Conservation (phyloP, 495 filamentous ascomycete genomes). For the Penicillium macrosclerotiorum region DNA sequence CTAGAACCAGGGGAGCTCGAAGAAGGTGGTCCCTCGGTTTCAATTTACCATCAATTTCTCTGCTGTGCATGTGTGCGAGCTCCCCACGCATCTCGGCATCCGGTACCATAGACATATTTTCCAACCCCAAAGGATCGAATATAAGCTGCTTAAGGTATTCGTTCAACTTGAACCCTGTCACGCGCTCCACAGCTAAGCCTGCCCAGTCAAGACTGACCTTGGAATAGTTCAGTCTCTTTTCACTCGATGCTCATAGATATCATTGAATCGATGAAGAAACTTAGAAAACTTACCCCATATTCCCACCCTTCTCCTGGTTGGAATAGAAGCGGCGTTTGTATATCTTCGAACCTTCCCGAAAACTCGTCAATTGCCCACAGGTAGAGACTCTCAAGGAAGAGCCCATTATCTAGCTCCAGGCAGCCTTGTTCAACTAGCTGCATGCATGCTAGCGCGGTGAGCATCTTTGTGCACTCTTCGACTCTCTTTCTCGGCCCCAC, state of each 20-base stretch:
- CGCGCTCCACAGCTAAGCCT: conserved; percentile 54
- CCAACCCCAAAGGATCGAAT: conserved; percentile 54
- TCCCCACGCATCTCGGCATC: conserved; percentile 45
- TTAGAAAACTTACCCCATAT: conserved; percentile 59
- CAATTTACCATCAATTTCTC: conserved; percentile 39
- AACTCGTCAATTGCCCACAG: conserved; percentile 56
- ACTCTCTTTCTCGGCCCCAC: too few species aligned
- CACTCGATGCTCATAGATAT: too few species aligned
- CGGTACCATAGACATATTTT: conserved; percentile 55
- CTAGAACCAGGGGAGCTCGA: conserved; percentile 39
- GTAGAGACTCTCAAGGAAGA: conserved; percentile 45
- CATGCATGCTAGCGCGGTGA: conserved; percentile 56
- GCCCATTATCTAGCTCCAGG: conserved; percentile 50
- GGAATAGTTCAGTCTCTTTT: neutral
- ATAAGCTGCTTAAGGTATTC: conserved; percentile 57
- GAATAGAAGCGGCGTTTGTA: conserved; percentile 48
- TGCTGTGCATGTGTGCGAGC: conserved; percentile 50
- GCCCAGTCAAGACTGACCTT: conserved; percentile 61
- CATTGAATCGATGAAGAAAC: too few species aligned
- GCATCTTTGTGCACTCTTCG: conserved; percentile 58
- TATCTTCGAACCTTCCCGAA: conserved; percentile 39
- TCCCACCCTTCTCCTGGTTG: conserved; percentile 58
- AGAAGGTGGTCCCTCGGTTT: conserved; percentile 45
- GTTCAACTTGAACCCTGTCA: conserved; percentile 47
- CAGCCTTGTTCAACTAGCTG: conserved; percentile 58